Evolutionary conservation across 75 land plant genomes (phyloP).

Genomic region (Pseudotsuga menziesii): DNA sequence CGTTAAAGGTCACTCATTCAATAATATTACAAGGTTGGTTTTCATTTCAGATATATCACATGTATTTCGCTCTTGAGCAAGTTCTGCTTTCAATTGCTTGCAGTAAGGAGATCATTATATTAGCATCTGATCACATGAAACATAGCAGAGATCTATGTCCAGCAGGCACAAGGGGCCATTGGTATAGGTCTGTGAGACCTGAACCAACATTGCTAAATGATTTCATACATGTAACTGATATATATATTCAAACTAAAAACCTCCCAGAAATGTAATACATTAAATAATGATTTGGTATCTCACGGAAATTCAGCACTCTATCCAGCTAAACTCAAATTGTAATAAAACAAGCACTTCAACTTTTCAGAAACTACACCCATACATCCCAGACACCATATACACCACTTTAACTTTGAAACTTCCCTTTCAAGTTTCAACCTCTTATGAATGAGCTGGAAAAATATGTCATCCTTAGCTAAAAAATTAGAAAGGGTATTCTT

Average conservation of each 20-base stretch:
- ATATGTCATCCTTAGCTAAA: not conserved
- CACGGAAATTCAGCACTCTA: not conserved
- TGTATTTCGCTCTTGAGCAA: too few species aligned
- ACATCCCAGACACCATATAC: not conserved
- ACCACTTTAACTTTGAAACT: not conserved
- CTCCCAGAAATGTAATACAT: not conserved
- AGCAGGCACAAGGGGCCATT: not conserved
- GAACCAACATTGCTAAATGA: not conserved
- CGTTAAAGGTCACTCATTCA: too few species aligned
- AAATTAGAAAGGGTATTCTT: not conserved
- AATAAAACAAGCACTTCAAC: not conserved
- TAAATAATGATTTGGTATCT: not conserved
- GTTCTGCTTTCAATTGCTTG: too few species aligned
- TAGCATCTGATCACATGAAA: not conserved
- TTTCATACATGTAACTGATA: not conserved
- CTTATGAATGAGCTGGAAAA: slow-evolving; percentile 6
- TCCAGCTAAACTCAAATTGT: not conserved
- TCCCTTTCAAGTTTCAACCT: slow-evolving; percentile 2
- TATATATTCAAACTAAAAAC: not conserved
- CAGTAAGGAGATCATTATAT: not conserved
- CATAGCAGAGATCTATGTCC: not conserved
- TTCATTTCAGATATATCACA: too few species aligned
- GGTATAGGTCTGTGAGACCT: not conserved
- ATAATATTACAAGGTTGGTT: too few species aligned
- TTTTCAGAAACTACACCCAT: too few species aligned